Conservation (phyloP, 441 rosid genomes). For the Lagerstroemia fauriei region DNA sequence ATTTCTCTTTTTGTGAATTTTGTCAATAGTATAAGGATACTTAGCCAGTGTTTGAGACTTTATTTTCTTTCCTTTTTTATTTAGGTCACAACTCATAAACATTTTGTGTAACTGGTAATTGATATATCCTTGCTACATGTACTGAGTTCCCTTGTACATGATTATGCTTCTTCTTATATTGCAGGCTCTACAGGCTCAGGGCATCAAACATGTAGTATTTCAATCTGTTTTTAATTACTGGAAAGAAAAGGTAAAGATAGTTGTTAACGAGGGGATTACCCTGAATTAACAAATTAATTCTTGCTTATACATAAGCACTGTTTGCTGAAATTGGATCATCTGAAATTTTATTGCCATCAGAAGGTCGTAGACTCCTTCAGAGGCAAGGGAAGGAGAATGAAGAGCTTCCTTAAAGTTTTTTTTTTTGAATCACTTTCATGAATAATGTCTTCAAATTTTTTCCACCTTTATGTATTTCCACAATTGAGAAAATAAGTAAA, state of each 20-base stretch:
- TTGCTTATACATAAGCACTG: not conserved
- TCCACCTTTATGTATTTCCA: not conserved
- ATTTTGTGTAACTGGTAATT: not conserved
- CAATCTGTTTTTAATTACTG: constrained; percentile 79
- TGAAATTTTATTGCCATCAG: not conserved
- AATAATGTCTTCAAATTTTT: not conserved
- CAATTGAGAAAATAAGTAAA: not conserved
- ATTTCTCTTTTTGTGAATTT: not conserved
- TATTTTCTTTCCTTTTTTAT: not conserved
- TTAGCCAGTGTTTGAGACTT: not conserved
- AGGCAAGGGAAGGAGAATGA: not conserved
- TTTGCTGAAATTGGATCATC: not conserved
- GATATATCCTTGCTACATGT: not conserved
- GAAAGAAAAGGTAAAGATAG: constrained; percentile 75
- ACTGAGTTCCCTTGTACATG: constrained; percentile 5
- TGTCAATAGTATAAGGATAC: not conserved
- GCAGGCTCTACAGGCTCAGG: constrained; percentile 73
- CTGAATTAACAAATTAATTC: not conserved
- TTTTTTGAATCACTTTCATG: not conserved
- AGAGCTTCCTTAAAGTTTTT: not conserved
- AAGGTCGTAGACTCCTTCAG: not conserved
- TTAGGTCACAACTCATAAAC: not conserved
- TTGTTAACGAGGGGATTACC: not conserved
- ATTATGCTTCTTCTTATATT: constrained; percentile 26
- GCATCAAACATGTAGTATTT: constrained; percentile 57